These are phyloP conservation scores for Jamesozyma gamospora DNA, from an alignment of 805 yeast genomes.

Conservation along the genomic window DNA sequence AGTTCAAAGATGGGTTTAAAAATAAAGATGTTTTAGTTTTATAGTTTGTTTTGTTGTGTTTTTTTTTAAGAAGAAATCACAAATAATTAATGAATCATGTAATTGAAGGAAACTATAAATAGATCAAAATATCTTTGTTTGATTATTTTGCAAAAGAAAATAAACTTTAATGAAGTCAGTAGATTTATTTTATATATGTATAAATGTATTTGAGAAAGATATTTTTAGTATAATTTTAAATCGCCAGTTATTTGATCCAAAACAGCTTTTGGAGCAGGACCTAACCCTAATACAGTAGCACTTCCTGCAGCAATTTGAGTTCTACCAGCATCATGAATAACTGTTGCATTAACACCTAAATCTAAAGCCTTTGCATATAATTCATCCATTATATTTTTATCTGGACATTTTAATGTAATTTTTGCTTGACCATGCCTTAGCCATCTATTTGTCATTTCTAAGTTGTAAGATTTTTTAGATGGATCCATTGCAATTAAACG, in stretches of 20 bases:
- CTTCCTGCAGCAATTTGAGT: constrained; percentile 95
- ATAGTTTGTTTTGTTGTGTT: too few relatives aligned
- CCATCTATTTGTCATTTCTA: constrained; percentile 67
- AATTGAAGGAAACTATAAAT: not conserved
- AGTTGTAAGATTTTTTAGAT: constrained; percentile 43
- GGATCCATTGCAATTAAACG: constrained; percentile 48
- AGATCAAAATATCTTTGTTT: too few relatives aligned
- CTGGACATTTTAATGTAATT: constrained; percentile 68
- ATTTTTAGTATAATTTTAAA: constrained; percentile 39
- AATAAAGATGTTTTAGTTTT: too few relatives aligned
- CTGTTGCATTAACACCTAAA: constrained; percentile 63
- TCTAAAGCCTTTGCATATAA: constrained; percentile 75
- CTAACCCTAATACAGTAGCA: constrained; percentile 91
- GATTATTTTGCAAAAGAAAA: too few relatives aligned
- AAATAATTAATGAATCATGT: not conserved
- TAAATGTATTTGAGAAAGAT: not conserved
- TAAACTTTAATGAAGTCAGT: too few relatives aligned
- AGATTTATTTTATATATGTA: too few relatives aligned
- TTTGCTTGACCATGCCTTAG: constrained; percentile 82
- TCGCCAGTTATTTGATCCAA: constrained; percentile 76
- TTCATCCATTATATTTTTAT: constrained; percentile 59
- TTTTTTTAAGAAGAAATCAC: too few relatives aligned
- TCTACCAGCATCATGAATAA: constrained; percentile 93
- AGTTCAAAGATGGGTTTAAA: constrained; percentile 71
- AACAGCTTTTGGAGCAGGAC: constrained; percentile 84